These are phyloP conservation scores for Blepharisma japonicum DNA, from an alignment of 73 alveolate genomes.

Conservation along the genomic window DNA sequence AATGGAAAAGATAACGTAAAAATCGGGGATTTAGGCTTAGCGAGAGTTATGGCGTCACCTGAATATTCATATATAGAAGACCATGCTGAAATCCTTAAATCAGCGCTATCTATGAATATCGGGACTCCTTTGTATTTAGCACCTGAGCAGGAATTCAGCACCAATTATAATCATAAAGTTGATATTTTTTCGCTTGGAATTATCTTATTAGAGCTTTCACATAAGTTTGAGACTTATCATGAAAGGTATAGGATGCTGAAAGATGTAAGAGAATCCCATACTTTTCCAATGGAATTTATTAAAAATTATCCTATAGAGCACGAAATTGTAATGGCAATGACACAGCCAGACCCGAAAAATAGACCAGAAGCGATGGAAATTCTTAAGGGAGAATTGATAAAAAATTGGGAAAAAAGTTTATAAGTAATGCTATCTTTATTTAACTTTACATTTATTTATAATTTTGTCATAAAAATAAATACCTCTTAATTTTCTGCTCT, in stretches of 20 bases:
- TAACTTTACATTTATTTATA: too few species aligned
- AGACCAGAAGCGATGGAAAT: constrained; percentile 53
- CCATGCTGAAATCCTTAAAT: too few species aligned
- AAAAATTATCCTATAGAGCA: constrained; percentile 37
- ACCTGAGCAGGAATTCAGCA: constrained; percentile 59
- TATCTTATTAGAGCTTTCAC: constrained; percentile 72
- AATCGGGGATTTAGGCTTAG: constrained; percentile 89
- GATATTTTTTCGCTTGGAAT: constrained; percentile 87
- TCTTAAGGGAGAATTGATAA: constrained; percentile 25
- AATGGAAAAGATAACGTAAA: constrained; percentile 33
- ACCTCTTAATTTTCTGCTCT: too few species aligned
- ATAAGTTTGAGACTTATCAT: constrained; percentile 63
- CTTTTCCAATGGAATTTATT: constrained; percentile 29
- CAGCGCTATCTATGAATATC: constrained; percentile 34
- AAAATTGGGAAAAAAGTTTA: constrained; percentile 25
- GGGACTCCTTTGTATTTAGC: constrained; percentile 81
- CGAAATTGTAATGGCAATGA: constrained; percentile 27
- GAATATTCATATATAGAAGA: too few species aligned
- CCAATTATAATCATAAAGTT: constrained; percentile 79
- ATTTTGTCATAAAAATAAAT: too few species aligned
- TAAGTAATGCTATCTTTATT: too few species aligned
- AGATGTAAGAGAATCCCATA: constrained; percentile 43
- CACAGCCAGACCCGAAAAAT: constrained; percentile 33
- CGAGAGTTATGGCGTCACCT: constrained; percentile 24
- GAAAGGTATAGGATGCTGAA: constrained; percentile 59